Evolutionary conservation across 805 yeast species (phyloP).

Genomic region (Pichia kluyveri): DNA sequence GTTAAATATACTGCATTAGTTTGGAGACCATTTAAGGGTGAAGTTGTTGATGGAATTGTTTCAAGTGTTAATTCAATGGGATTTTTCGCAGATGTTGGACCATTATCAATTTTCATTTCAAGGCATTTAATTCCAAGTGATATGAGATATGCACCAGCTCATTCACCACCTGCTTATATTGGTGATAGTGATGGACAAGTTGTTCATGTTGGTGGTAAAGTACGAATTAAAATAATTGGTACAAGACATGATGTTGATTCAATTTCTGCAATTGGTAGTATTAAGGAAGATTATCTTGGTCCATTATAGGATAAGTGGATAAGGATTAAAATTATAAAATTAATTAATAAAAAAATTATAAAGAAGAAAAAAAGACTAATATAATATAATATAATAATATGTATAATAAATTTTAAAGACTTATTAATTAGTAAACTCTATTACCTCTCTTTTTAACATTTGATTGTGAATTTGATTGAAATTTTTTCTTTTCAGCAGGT

Average conservation of each 20-base stretch:
- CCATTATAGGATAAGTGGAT: constrained; percentile 37
- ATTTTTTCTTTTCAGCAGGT: constrained; percentile 95
- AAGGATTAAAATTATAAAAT: background rate
- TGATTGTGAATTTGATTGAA: constrained; percentile 15
- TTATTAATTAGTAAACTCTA: background rate
- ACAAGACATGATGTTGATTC: constrained; percentile 96
- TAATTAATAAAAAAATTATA: background rate
- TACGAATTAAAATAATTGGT: constrained; percentile 92
- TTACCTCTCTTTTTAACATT: background rate
- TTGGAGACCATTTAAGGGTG: constrained; percentile 98
- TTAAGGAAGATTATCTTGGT: constrained; percentile 95
- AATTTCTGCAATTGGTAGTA: constrained; percentile 94
- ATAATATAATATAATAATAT: background rate
- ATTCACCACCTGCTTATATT: constrained; percentile 97
- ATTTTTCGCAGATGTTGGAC: constrained; percentile 96
- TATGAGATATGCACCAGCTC: constrained; percentile 87
- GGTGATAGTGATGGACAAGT: constrained; percentile 73
- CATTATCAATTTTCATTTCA: constrained; percentile 87
- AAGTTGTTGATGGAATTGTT: constrained; percentile 95
- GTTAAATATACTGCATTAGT: constrained; percentile 95
- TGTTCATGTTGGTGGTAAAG: constrained; percentile 88
- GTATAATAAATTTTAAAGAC: background rate
- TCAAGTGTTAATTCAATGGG: constrained; percentile 93
- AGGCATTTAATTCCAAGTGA: constrained; percentile 92
- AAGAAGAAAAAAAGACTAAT: background rate